Base-by-base conservation (phyloP, 371 early-diverging fungal genomes). In the Coemansia linderi region DNA sequence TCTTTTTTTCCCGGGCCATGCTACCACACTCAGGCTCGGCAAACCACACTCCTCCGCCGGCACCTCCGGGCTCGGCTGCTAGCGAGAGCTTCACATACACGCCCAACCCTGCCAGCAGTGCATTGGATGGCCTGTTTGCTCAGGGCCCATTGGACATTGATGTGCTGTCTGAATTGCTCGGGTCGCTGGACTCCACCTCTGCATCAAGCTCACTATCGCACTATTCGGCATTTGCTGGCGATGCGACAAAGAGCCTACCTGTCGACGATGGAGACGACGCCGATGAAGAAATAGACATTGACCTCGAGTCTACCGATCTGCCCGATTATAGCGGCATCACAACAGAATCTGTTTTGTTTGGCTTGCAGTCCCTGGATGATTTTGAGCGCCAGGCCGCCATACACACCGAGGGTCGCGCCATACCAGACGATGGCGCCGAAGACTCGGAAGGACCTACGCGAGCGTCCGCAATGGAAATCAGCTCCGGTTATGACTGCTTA, bases 291-390 rank as follows among this genome's bases (percentile, higher is more conserved):
- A 27, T 60, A 12, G 38, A 37, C 1, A 40, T 40, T 17, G 60
- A 27, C 39, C 24, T 12, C 15, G 39, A 59, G 19, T 33, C 38
- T 17, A 39, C 22, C 54, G 57, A 65, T 31, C 8, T 56, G 19
- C 40, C 41, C 4, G 57, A 37, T 36, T 57, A 57, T 19, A 37
- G 19, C 57, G 57, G 57, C 13, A 77, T 77, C 8, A 77, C 77
- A 17, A 73, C 66, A 1, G 69, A 69, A 5, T 62, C 73, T 6
- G 75, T 75, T 15, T 57, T 71, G 12, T 43, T 60, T 15, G 66
- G 75, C 9, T 41, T 77, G 40, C 65, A 59, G 17, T 77, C 77
- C 12, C 63, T 77, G 40, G 77, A 77, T 22, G 73, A 69, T 31
- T 66, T 71, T 44, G 77, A 77, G 66, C 69, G 66, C 2, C 73